Percentiles rank a stretch among this genome's conserved stretches.
phyloP scores from a whole-genome alignment of 1,139 yeast species.

The Pichia sp. region DNA sequence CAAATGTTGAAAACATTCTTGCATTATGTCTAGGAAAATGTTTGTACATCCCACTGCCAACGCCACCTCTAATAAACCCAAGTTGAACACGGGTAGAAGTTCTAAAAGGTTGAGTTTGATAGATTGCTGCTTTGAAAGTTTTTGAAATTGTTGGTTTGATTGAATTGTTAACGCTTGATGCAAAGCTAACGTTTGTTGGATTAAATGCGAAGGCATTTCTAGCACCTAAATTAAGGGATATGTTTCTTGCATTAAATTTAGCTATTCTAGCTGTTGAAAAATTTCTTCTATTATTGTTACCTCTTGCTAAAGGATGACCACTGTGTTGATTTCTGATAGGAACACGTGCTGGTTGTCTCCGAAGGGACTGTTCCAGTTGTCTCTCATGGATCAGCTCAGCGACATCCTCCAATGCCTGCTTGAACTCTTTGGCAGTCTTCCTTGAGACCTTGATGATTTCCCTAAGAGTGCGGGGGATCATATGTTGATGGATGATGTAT shows the following conservation, averaged over 20 bases:
- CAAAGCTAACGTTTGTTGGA: too few relatives aligned
- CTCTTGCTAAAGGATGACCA: constrained; percentile 18
- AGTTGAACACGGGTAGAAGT: constrained; percentile 15
- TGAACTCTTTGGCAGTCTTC: constrained; percentile 33
- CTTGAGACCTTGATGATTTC: constrained; percentile 32
- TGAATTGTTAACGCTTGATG: neutral
- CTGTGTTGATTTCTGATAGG: constrained; percentile 12
- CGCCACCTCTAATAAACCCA: constrained; percentile 3
- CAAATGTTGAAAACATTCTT: constrained; percentile 29
- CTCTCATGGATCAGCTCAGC: constrained; percentile 28
- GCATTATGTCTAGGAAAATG: constrained; percentile 26
- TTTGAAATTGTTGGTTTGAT: constrained; percentile 4
- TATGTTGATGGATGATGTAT: too few relatives aligned
- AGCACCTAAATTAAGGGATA: neutral
- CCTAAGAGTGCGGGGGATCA: constrained; percentile 25
- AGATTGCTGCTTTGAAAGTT: constrained; percentile 13
- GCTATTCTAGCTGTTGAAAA: constrained; percentile 16
- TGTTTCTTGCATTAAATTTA: neutral
- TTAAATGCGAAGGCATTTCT: too few relatives aligned
- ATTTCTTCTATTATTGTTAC: constrained; percentile 13
- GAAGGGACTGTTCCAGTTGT: constrained; percentile 24
- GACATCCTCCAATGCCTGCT: constrained; percentile 33
- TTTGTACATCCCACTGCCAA: constrained; percentile 23
- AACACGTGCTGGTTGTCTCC: constrained; percentile 26
- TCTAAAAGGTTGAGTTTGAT: constrained; percentile 25